phyloP scores from a whole-genome alignment of 768 basidiomycete genomes.

The Hypholoma fasciculare region DNA sequence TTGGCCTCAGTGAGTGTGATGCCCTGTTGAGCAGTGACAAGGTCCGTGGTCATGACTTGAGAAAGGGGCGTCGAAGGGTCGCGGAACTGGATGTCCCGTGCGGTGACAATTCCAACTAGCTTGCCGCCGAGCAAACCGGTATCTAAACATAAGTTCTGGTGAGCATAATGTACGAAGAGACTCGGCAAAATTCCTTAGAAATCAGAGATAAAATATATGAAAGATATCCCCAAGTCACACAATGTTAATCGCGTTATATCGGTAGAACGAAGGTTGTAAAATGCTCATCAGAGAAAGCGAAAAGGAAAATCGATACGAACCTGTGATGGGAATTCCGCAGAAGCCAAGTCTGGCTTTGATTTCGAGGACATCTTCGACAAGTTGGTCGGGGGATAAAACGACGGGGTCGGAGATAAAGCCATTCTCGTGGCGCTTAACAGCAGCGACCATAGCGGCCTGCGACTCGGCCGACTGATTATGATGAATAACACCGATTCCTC shows the following conservation, averaged over 20 bases:
- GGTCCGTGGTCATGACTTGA: constrained; percentile 85
- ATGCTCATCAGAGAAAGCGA: constrained; percentile 45
- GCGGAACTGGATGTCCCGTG: constrained; percentile 95
- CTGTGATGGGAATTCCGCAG: constrained; percentile 96
- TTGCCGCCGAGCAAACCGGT: constrained; percentile 86
- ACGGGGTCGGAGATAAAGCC: constrained; percentile 97
- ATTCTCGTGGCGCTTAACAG: constrained; percentile 98
- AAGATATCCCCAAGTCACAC: constrained; percentile 75
- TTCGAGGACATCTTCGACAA: constrained; percentile 87
- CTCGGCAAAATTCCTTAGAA: constrained; percentile 11
- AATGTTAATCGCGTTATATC: constrained; percentile 59
- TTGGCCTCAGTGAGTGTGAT: constrained; percentile 93
- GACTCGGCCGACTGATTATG: constrained; percentile 85
- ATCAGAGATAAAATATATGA: constrained; percentile 36
- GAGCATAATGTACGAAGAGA: constrained; percentile 7
- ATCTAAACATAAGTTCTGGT: constrained; percentile 47
- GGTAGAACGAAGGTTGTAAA: constrained; percentile 89
- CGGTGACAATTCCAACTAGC: constrained; percentile 94
- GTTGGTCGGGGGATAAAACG: constrained; percentile 75
- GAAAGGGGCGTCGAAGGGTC: constrained; percentile 61
- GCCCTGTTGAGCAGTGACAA: constrained; percentile 86
- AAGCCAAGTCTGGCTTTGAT: constrained; percentile 93
- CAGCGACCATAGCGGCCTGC: constrained; percentile 96
- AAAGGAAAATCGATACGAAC: constrained; percentile 48
- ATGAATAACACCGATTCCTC: constrained; percentile 97